Base-by-base conservation (phyloP, 2,329 filamentous ascomycete species). In the Dendryphion nanum region DNA sequence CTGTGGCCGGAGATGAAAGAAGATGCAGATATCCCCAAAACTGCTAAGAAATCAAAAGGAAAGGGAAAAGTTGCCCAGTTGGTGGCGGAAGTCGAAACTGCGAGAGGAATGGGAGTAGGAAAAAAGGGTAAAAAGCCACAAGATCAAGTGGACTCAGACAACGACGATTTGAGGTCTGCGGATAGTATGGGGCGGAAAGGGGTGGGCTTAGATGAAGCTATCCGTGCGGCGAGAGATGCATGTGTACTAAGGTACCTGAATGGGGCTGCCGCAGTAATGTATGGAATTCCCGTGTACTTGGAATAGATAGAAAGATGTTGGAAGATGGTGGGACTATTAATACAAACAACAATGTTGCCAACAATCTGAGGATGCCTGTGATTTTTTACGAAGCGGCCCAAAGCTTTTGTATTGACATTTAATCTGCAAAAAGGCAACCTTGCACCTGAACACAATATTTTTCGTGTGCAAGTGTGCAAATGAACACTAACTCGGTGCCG, bases 181-280 rank as follows among this genome's bases (percentile, higher is more conserved):
- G 48, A 54, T 40, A 42, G 47, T 34, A 53, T 57, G 20, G 53
- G 36, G 52, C 45, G 35, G 47, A 57, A 51, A 45, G 53, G 40
- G 40, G 55, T 57, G 53, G 71, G 63, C 26, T 69, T 97, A 42
- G 84, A 88, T n/a, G 82, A 91, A 62, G 93, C 93, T 0, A 84
- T 97, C 23, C 79, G 81, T 20, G 78, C 72, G 55, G 87, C 86
- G 12, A 78, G 88, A 48, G 77, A 79, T 42, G 83, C 82, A n/a
- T 97, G 93, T 68, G 82, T 87, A 51, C 79, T 98, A 69, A 80
- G 80, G 61, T 97, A 95, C 71, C 71, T 98, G 52, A 98, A 95
- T 55, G 93, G 89, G 1, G 93, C 91, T 8, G 89, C 91, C 24
- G 88, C 93, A 17, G 90, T 93, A 48, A 84, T 97, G 37, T 98